Base-by-base conservation (phyloP, 345 rosid species). In the Sisymbrium irio region DNA sequence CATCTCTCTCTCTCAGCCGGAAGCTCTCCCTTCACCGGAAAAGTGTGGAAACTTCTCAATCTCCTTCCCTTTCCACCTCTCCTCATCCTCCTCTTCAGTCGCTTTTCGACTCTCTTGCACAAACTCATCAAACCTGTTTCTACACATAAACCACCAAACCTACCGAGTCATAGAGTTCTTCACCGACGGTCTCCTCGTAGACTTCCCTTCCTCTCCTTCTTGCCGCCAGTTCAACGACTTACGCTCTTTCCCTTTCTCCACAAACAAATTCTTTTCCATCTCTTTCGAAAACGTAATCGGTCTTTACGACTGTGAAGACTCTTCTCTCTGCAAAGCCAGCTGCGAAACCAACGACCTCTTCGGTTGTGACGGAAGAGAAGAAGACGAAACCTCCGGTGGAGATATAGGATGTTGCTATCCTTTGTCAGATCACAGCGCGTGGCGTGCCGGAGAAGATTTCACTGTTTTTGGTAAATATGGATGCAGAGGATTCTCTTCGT, bases 271-370 rank as follows among this genome's bases (percentile, higher is more conserved):
- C 83, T 87, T 90, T 46, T 86, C 85, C 1, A 57, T 90, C 46
- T 90, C 98, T 0, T 75, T 37, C 2, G 96, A 92, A 67, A 92
- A 90, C 70, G 85, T 90, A 0, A n/a, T 90, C 41, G 89, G 90
- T 8, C 77, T 92, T 32, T 92, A 90, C 75, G 95, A 90, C 51
- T 90, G 96, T 15, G 96, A 88, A 78, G 98, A 92, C 33, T 90
- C 96, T 9, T 92, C 95, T 13, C 65, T 89, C 60, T 92, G 97
- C 55, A 92, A 86, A 75, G 75, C 86, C 2, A 80, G 46, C 10
- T 92, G 97, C 25, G 96, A 89, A 77, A 85, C 87, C 9, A 83
- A 82, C 53, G 79, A 85, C 71, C 78, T 90, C 49, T 82, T 86
- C 28, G 85, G 85, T 1, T 87, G 97, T 35, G 89, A 85, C 47